Conservation (phyloP, 805 yeast genomes). For the Nakazawaea pomicola region DNA sequence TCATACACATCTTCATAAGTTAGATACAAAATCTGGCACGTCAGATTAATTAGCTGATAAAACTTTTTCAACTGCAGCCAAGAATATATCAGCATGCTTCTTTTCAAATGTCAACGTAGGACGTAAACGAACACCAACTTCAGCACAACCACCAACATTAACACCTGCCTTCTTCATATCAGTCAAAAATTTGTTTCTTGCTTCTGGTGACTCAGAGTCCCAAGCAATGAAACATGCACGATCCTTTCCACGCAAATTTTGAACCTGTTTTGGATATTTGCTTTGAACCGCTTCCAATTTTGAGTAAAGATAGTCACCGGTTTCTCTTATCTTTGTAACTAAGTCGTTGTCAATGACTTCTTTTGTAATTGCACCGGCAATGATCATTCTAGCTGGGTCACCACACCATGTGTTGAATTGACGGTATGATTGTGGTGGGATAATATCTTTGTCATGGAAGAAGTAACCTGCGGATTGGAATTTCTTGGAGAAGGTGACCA, state of each 20-base stretch:
- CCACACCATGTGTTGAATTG: constrained; percentile 81
- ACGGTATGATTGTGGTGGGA: constrained; percentile 58
- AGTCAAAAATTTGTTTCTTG: constrained; percentile 42
- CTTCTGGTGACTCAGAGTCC: constrained; percentile 40
- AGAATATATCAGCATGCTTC: constrained; percentile 55
- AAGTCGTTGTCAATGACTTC: constrained; percentile 47
- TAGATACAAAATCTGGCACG: too few relatives aligned
- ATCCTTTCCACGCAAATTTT: constrained; percentile 55
- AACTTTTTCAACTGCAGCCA: constrained; percentile 33
- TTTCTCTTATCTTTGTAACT: constrained; percentile 41
- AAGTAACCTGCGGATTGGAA: constrained; percentile 72
- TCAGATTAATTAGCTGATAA: too few relatives aligned
- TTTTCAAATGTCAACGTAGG: constrained; percentile 59
- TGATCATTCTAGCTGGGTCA: constrained; percentile 63
- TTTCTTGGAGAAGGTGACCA: constrained; percentile 68
- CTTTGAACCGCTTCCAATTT: constrained; percentile 34
- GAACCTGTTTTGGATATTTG: constrained; percentile 35
- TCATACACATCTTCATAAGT: too few relatives aligned
- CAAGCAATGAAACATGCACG: constrained; percentile 66
- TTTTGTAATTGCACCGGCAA: constrained; percentile 56
- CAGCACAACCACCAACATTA: constrained; percentile 69
- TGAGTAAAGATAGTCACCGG: constrained; percentile 49
- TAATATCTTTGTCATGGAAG: constrained; percentile 53
- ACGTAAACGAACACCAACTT: constrained; percentile 52
- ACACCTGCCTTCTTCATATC: constrained; percentile 48